Evolutionary conservation across 2,329 filamentous ascomycete species (phyloP), one percentile per base, ranked within the genome.

Genomic region (Alternaria rosae): DNA sequence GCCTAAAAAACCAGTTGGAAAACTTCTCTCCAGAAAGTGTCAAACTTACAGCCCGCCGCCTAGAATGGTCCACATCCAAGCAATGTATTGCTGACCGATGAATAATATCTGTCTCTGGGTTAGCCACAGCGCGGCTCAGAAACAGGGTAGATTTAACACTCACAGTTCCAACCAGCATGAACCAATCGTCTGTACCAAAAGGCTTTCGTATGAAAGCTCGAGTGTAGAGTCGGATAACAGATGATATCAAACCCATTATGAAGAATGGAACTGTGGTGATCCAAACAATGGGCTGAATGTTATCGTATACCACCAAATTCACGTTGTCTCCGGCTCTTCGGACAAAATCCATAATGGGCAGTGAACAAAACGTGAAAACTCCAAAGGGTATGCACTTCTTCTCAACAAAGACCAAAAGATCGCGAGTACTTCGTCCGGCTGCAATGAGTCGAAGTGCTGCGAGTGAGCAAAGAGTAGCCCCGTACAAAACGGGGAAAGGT

Each of bases 1-100:
- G 26, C 45, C 45, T 50, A 30, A 10, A 11, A 12, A 11, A 32
- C 6, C 25, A 21, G 26, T 50, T 32, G 17, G 45, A 50, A 30
- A 50, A 15, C 11, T 17, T 20, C 17, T 6, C 45, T 20, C n/a
- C 25, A 6, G 9, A 20, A 48, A 30, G 45, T 12, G 26, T 30
- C 26, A 13, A n/a, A 30, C 45, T 20, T 48, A 48, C 45, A 48
- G 45, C 1, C 45, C 26, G 1, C 45, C 45, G 26, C 45, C 25
- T 48, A 48, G 25, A n/a, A 48, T 48, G 26, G 45, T 48, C 25
- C 45, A 48, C 45, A 48, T 48, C 45, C 45, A 48, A 28, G 26
- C 45, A 25, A 48, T 48, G n/a, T 30, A 48, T 17, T 48, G 45
- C 17, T 48, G 45, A 10, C 45, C 25, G 26, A 48, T 48, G 45